Evolutionary conservation across 768 basidiomycete genomes (phyloP).

Genomic region (Lactarius vividus): DNA sequence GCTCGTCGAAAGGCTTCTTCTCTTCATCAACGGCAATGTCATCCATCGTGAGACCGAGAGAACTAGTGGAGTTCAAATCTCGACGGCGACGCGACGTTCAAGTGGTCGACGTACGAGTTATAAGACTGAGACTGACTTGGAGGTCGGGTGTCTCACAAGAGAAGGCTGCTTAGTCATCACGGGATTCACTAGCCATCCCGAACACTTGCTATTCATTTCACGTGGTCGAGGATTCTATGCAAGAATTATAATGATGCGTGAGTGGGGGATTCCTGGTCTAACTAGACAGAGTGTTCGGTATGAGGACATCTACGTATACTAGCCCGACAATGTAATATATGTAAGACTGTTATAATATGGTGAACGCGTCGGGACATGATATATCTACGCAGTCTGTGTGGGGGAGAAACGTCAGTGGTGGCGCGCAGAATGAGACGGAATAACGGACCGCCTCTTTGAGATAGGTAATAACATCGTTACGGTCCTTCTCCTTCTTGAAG

Average conservation of each 20-base stretch:
- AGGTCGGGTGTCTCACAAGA: too few species aligned
- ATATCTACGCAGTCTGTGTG: conserved; percentile 32
- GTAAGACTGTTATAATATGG: conserved; percentile 20
- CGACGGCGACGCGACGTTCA: background rate
- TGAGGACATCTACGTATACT: conserved; percentile 38
- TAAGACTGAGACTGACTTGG: background rate
- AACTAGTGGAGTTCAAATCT: too few species aligned
- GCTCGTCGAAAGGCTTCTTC: conserved; percentile 69
- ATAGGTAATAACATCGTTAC: conserved; percentile 87
- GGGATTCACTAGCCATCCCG: too few species aligned
- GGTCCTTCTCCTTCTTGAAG: conserved; percentile 97
- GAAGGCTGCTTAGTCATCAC: too few species aligned
- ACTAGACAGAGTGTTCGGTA: background rate
- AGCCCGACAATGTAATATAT: conserved; percentile 32
- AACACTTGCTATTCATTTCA: background rate
- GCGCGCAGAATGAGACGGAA: background rate
- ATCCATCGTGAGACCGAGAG: conserved; percentile 28
- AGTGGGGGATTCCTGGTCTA: conserved; percentile 18
- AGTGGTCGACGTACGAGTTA: background rate
- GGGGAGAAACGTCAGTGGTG: background rate
- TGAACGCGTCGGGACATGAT: conserved; percentile 25
- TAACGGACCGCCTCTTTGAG: conserved; percentile 69
- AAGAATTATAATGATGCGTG: conserved; percentile 7
- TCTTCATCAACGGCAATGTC: conserved; percentile 49
- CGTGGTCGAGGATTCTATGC: background rate